A percentile compares a stretch with the other conserved stretches of the same genome.
These are phyloP conservation scores for Globisporangium nagaii DNA, from an alignment of 352 stramenopile species.

Conservation along the genomic window DNA sequence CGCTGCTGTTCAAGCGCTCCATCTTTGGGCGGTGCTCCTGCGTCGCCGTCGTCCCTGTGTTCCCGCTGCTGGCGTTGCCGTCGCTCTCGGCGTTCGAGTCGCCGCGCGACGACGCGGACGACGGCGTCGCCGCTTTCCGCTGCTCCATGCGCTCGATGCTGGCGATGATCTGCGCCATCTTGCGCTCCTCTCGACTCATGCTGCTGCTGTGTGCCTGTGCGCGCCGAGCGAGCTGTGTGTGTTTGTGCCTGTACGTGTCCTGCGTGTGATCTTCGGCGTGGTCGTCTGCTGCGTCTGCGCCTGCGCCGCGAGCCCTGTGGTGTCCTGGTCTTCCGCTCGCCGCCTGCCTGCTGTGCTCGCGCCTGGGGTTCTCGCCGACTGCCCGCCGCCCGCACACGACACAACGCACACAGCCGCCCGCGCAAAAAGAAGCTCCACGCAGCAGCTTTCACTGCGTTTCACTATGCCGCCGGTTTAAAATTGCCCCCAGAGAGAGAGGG, in stretches of 20 bases:
- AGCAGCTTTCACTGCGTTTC: background rate
- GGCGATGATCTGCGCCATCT: constrained; percentile 77
- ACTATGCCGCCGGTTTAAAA: background rate
- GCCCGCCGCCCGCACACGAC: background rate
- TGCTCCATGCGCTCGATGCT: constrained; percentile 78
- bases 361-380: background rate
- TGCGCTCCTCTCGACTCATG: constrained; percentile 72
- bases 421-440: background rate
- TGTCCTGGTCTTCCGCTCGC: background rate
- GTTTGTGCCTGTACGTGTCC: background rate
- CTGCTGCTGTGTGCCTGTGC: constrained; percentile 6
- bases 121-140: constrained; percentile 26
- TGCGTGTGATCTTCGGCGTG: background rate
- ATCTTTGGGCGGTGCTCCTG: background rate
- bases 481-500: background rate
- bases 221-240: too few species aligned
- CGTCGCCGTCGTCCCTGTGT: background rate
- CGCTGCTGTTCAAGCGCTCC: constrained; percentile 13
- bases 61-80: constrained; percentile 15
- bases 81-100: constrained; percentile 9
- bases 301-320: background rate
- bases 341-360: background rate
- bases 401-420: background rate
- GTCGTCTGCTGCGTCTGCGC: background rate
- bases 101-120: constrained; percentile 10